A percentile compares a stretch with the other conserved stretches of the same genome.
Evolutionary conservation across 495 filamentous ascomycete species (phyloP).

Genomic region (Cenococcum geophilum): DNA sequence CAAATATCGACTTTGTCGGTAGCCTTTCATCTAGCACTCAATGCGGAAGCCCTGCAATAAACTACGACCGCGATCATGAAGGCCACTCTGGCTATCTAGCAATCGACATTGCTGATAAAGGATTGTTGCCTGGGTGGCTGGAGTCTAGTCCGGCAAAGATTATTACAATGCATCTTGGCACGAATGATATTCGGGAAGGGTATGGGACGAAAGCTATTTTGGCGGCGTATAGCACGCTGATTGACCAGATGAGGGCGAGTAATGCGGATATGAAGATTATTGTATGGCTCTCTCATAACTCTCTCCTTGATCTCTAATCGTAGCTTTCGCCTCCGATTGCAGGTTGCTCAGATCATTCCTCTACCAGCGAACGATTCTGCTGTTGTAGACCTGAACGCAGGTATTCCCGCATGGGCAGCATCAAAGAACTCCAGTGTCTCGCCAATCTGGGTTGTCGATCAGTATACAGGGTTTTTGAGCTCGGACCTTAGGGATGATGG

Average conservation of each 20-base stretch:
- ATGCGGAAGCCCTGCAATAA: conserved; percentile 34
- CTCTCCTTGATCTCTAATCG: not conserved
- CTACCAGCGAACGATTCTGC: conserved; percentile 38
- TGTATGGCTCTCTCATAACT: conserved; percentile 34
- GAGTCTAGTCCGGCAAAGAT: conserved; percentile 45
- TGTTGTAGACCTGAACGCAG: conserved; percentile 44
- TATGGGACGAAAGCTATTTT: conserved; percentile 42
- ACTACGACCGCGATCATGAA: conserved; percentile 48
- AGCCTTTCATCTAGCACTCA: conserved; percentile 34
- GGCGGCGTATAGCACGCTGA: conserved; percentile 44
- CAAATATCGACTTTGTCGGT: conserved; percentile 46
- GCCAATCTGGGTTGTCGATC: conserved; percentile 49
- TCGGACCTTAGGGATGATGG: too few relatives aligned
- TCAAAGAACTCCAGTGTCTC: conserved; percentile 44
- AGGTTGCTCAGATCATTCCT: conserved; percentile 53
- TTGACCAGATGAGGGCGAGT: conserved; percentile 42
- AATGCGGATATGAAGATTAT: conserved; percentile 50
- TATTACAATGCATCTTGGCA: conserved; percentile 49
- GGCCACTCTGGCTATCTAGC: conserved; percentile 51
- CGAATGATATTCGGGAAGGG: conserved; percentile 47
- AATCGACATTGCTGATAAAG: conserved; percentile 45
- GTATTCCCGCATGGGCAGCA: conserved; percentile 45
- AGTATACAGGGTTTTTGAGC: conserved; percentile 42
- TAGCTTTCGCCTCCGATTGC: conserved; percentile 1
- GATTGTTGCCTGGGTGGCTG: conserved; percentile 48